A percentile compares a stretch with the other conserved stretches of the same genome.
phyloP scores from a whole-genome alignment of 768 basidiomycete genomes.

The Mycena maculata region DNA sequence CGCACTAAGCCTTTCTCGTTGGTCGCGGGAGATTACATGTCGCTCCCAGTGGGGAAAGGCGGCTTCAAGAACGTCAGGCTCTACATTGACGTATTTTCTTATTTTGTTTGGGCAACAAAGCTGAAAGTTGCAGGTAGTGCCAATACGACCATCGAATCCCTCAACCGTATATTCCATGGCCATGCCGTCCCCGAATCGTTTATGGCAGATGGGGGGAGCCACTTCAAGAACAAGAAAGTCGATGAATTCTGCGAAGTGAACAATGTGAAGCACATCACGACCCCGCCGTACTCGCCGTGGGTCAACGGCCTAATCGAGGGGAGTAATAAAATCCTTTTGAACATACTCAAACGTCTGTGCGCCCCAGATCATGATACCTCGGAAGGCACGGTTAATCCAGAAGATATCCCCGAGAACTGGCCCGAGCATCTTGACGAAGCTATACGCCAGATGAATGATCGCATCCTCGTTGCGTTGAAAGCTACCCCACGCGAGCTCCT shows the following conservation, averaged over 20 bases:
- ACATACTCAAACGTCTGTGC: slow-evolving; percentile 37
- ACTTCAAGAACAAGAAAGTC: slow-evolving; percentile 39
- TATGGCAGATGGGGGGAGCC: slow-evolving; percentile 40
- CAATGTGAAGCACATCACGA: slow-evolving; percentile 32
- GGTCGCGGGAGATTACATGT: slow-evolving; percentile 44
- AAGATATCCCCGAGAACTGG: slow-evolving; percentile 39
- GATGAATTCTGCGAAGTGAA: slow-evolving; percentile 27
- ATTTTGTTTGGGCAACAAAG: slow-evolving; percentile 41
- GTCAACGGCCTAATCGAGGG: slow-evolving; percentile 42
- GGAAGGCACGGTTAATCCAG: slow-evolving; percentile 10
- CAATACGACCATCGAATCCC: slow-evolving; percentile 3
- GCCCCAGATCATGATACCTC: slow-evolving; percentile 39
- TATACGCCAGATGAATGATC: slow-evolving; percentile 36
- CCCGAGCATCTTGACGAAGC: slow-evolving; percentile 39
- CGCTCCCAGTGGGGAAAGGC: slow-evolving; percentile 39
- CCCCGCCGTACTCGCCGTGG: slow-evolving; percentile 25
- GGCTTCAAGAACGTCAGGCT: slow-evolving; percentile 36
- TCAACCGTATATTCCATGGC: slow-evolving; percentile 31
- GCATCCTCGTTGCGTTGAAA: slow-evolving; percentile 37
- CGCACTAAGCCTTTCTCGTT: slow-evolving; percentile 43
- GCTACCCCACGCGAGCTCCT: slow-evolving; percentile 44
- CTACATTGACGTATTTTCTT: slow-evolving; percentile 35
- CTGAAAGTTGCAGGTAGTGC: slow-evolving; percentile 8
- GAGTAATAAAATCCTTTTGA: slow-evolving; percentile 31
- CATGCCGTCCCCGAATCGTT: slow-evolving; percentile 28